phyloP scores from a whole-genome alignment of 73 alveolate genomes.

The Uronychia binucleata region DNA sequence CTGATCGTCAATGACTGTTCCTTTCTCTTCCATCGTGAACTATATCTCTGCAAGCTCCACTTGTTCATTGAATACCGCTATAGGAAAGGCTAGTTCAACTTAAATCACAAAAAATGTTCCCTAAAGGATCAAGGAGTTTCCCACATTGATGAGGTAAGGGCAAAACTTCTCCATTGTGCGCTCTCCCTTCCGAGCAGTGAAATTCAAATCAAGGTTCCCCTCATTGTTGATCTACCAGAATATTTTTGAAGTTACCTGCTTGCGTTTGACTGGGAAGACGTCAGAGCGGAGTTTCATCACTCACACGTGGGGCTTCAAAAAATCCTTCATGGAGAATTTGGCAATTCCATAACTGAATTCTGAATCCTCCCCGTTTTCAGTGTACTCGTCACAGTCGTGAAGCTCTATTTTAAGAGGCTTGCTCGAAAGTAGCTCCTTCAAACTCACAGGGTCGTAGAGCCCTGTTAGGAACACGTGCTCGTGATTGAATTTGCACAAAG shows the following conservation, averaged over 20 bases:
- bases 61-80: constrained; percentile 51
- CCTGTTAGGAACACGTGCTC: constrained; percentile 63
- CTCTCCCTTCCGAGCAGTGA: constrained; percentile 65
- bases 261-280: constrained; percentile 63
- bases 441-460: constrained; percentile 38
- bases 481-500: constrained; percentile 51
- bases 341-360: constrained; percentile 54
- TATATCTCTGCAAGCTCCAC: constrained; percentile 5
- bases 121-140: background rate
- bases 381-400: constrained; percentile 71
- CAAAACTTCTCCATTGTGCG: constrained; percentile 55
- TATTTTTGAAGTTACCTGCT: background rate
- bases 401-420: constrained; percentile 43
- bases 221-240: constrained; percentile 31
- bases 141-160: constrained; percentile 49
- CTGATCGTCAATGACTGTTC: background rate
- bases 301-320: constrained; percentile 48
- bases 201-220: constrained; percentile 50
- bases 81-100: constrained; percentile 53
- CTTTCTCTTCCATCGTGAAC: constrained; percentile 4
- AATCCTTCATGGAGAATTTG: constrained; percentile 51
- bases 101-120: constrained; percentile 47
- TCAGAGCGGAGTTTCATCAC: constrained; percentile 57
- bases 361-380: constrained; percentile 13
- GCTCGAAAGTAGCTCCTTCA: constrained; percentile 48